Percentiles rank a stretch among this genome's conserved stretches.
Conservation (phyloP, 129 eudicot species). For the Flaveria bidentis region DNA sequence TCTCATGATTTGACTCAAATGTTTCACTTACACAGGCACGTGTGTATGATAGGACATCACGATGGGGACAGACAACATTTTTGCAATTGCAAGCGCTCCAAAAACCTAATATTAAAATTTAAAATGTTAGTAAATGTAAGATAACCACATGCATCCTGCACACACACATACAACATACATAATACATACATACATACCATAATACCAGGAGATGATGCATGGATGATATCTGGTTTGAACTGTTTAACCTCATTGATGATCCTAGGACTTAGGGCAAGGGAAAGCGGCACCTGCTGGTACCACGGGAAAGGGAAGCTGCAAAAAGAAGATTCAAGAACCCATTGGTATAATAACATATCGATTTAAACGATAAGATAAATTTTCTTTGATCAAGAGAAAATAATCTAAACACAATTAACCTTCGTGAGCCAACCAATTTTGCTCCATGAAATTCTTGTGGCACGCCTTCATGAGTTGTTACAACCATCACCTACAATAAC, state of each 20-base stretch:
- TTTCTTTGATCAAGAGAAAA: not conserved
- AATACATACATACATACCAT: conserved; percentile 51
- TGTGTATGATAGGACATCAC: conserved; percentile 99
- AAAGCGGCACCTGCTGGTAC: conserved; percentile 97
- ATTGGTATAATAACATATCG: conserved; percentile 10
- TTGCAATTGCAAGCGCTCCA: conserved; percentile 94
- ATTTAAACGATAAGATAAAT: not conserved
- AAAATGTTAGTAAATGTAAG: conserved; percentile 19
- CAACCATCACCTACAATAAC: conserved; percentile 80
- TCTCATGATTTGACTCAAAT: conserved; percentile 5
- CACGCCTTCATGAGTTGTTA: conserved; percentile 95
- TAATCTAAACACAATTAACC: conserved; percentile 40
- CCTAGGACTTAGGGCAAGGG: conserved; percentile 96
- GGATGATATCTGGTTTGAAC: conserved; percentile 95
- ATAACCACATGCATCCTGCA: not conserved
- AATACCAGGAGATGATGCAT: conserved; percentile 95
- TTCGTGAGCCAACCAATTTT: conserved; percentile 73
- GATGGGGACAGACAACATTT: conserved; percentile 80
- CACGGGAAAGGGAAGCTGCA: conserved; percentile 94
- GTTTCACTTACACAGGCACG: conserved; percentile 87
- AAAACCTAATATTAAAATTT: conserved; percentile 57
- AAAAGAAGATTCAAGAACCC: conserved; percentile 19
- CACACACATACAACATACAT: not conserved
- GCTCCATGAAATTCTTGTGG: conserved; percentile 97
- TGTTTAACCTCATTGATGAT: conserved; percentile 85